phyloP scores from a whole-genome alignment of 306 rosid species.

The Citrullus amarus region DNA sequence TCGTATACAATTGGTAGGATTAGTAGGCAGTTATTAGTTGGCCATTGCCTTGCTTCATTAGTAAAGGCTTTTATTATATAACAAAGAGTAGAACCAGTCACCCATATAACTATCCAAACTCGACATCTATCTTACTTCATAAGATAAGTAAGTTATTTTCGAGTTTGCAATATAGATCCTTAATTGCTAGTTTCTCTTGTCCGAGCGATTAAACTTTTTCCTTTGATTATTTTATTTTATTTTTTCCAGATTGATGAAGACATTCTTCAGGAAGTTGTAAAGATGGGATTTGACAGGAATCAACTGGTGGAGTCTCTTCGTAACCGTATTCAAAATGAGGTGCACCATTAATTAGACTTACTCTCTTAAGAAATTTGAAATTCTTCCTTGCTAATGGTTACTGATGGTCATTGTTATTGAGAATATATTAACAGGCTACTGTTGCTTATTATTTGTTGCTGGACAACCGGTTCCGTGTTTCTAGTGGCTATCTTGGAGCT shows the following conservation, averaged over 20 bases:
- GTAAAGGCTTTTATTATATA: not conserved
- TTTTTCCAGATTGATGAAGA: slow-evolving; percentile 77
- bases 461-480: slow-evolving; percentile 86
- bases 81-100: not conserved
- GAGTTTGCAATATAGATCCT: not conserved
- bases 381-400: not conserved
- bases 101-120: not conserved
- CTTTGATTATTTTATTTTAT: not conserved
- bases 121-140: not conserved
- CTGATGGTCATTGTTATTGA: slow-evolving; percentile 7
- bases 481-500: slow-evolving; percentile 90
- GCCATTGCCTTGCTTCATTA: not conserved
- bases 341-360: slow-evolving; percentile 16
- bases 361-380: not conserved
- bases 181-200: not conserved
- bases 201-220: not conserved
- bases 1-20: not conserved
- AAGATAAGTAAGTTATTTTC: not conserved
- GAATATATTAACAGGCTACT: slow-evolving; percentile 67
- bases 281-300: slow-evolving; percentile 76
- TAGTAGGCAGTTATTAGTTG: not conserved
- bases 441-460: slow-evolving; percentile 84
- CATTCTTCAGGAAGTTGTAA: slow-evolving; percentile 82
- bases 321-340: slow-evolving; percentile 87
- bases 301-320: slow-evolving; percentile 75